Evolutionary conservation across 805 yeast genomes (phyloP), one percentile per base, ranked within the genome.

Genomic region (Groenewaldozyma tartarivorans): DNA sequence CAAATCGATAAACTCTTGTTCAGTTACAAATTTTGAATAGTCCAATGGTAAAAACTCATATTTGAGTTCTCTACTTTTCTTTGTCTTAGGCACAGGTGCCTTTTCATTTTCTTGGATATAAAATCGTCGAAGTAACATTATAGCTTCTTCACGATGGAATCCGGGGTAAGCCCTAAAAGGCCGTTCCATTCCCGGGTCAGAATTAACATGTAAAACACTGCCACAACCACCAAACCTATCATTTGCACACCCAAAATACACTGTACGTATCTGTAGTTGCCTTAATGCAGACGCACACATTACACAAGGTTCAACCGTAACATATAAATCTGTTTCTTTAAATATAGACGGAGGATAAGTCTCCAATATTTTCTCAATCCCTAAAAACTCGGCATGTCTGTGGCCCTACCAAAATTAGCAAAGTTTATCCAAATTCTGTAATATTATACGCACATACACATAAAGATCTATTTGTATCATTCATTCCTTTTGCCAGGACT

Each of bases 221-320:
- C 97, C 97, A 58, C 88, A 88, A 0, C 98, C 97, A 0, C 98
- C 98, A 63, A 92, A 92, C 35, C 97, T 63, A 47, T 90, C 97
- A 57, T 92, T 92, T 0, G 86, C 92, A 54, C 96, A 88, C 0
- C 98, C 97, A 54, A 85, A 92, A 35, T 78, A 77, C 1, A 90
- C 95, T 32, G 67, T 66, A 22, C 74, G 61, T 7, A 92, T 75
- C 1, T 81, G 80, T 35, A 88, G 58, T 51, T 92, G 98, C 44
- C 88, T 71, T 32, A 92, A 62, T 2, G 95, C 87, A 32, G 92
- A 77, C 0, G 96, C 97, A 64, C 98, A 92, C 98, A 92, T 92
- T 5, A 92, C 81, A 57, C 98, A 92, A 0, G 98, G 98, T 60
- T 92, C 98, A 0, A 92, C 96, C 0, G 97, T 87, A 20, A 92